Conservation (phyloP, 2,329 filamentous ascomycete species). For the Davidsoniella eucalypti region DNA sequence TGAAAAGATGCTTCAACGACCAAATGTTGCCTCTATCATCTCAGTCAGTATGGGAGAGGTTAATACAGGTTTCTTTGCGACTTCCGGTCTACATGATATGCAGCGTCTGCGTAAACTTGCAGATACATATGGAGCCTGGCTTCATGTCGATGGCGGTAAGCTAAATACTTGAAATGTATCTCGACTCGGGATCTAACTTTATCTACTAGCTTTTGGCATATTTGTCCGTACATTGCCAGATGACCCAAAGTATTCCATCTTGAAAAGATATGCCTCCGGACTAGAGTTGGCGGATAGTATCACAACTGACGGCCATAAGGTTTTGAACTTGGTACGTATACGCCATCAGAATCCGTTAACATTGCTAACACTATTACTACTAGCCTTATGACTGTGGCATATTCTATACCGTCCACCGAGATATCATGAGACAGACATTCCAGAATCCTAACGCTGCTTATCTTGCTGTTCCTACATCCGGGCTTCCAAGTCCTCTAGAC, state of each 20-base stretch:
- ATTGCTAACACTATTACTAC: background rate
- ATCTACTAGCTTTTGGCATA: slow-evolving; percentile 55
- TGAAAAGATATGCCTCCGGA: slow-evolving; percentile 38
- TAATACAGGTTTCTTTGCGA: slow-evolving; percentile 69
- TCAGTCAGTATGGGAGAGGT: slow-evolving; percentile 76
- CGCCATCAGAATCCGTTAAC: background rate
- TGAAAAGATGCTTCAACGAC: slow-evolving; percentile 37
- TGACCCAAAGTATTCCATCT: slow-evolving; percentile 35
- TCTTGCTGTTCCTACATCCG: slow-evolving; percentile 30
- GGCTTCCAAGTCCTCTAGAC: slow-evolving; percentile 67
- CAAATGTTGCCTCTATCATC: slow-evolving; percentile 53
- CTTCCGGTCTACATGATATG: slow-evolving; percentile 42
- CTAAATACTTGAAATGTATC: slow-evolving; percentile 8
- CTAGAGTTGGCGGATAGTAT: slow-evolving; percentile 78
- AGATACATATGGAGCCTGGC: slow-evolving; percentile 60
- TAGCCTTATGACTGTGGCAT: slow-evolving; percentile 83
- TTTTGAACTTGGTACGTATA: slow-evolving; percentile 63
- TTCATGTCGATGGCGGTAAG: slow-evolving; percentile 69
- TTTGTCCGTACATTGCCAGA: slow-evolving; percentile 52
- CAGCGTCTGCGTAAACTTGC: slow-evolving; percentile 49
- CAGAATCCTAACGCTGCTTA: slow-evolving; percentile 78
- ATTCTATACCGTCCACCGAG: slow-evolving; percentile 55
- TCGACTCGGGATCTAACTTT: no score
- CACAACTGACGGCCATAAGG: slow-evolving; percentile 71
- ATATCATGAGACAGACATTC: slow-evolving; percentile 47